A percentile compares a stretch with the other conserved stretches of the same genome.
These are phyloP conservation scores for Exserohilum rostratum DNA, from an alignment of 2,329 filamentous ascomycete species.

Conservation along the genomic window DNA sequence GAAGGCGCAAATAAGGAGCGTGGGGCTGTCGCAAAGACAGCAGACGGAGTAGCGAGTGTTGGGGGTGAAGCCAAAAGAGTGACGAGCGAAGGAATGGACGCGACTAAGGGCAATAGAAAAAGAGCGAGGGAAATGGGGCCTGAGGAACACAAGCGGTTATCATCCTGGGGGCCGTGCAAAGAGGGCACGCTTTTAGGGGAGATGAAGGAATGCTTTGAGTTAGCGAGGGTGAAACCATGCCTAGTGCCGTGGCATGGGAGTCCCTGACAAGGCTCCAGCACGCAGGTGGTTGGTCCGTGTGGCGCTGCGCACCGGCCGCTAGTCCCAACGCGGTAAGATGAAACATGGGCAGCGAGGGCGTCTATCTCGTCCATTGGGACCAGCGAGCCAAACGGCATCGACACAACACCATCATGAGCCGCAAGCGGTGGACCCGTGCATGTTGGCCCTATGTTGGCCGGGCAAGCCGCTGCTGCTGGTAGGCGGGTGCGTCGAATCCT, in stretches of 20 bases:
- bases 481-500: too few relatives aligned
- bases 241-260: slow-evolving; percentile 28
- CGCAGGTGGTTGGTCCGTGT: slow-evolving; percentile 28
- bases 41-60: slow-evolving; percentile 32
- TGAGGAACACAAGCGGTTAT: slow-evolving; percentile 32
- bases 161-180: slow-evolving; percentile 30
- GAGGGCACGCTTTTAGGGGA: slow-evolving; percentile 33
- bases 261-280: slow-evolving; percentile 5
- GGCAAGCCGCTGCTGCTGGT: too few relatives aligned
- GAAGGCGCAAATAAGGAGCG: slow-evolving; percentile 39
- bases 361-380: slow-evolving; percentile 4
- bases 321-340: slow-evolving; percentile 33
- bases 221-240: slow-evolving; percentile 44
- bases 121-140: slow-evolving; percentile 18
- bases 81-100: slow-evolving; percentile 38
- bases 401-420: background rate
- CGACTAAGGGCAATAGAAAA: slow-evolving; percentile 26
- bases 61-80: slow-evolving; percentile 30
- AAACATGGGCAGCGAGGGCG: slow-evolving; percentile 43
- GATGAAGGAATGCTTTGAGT: slow-evolving; percentile 49
- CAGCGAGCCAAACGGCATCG: slow-evolving; percentile 7
- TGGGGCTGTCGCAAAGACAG: slow-evolving; percentile 25
- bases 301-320: slow-evolving; percentile 26
- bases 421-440: slow-evolving; percentile 3
- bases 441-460: too few relatives aligned